phyloP scores from a whole-genome alignment of 257 asterid genomes.

The Solanum etuberosum region DNA sequence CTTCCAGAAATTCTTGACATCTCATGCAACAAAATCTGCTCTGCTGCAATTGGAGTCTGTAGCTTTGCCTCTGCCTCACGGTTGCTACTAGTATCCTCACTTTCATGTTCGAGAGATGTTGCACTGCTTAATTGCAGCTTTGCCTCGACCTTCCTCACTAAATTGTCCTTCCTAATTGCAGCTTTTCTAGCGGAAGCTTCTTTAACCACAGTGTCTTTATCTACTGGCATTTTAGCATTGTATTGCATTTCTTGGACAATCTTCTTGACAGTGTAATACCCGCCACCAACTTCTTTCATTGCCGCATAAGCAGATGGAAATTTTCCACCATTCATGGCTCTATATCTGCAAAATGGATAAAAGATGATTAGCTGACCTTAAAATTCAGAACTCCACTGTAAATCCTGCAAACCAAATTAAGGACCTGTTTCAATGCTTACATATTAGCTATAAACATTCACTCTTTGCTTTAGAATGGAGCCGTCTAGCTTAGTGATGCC shows the following conservation, averaged over 20 bases:
- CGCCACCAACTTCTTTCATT: constrained; percentile 49
- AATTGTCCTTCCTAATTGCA: constrained; percentile 6
- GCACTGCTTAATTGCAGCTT: neutral
- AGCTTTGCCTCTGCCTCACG: neutral
- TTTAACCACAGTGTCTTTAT: neutral
- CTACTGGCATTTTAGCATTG: constrained; percentile 16
- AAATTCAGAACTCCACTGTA: neutral
- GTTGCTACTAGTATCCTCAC: neutral
- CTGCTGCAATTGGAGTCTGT: neutral
- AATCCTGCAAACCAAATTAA: neutral
- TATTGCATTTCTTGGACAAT: constrained; percentile 50
- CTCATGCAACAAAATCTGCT: neutral
- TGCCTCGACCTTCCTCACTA: constrained; percentile 1
- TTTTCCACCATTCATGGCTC: constrained; percentile 64
- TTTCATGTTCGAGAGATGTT: neutral
- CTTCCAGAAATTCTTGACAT: neutral
- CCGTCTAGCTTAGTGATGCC: neutral
- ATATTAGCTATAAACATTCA: neutral
- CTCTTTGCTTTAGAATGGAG: neutral
- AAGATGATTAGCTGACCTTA: neutral
- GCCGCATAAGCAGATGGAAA: constrained; percentile 42
- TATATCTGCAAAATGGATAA: constrained; percentile 38
- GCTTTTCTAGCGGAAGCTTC: constrained; percentile 5
- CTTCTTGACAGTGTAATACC: constrained; percentile 34
- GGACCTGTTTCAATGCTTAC: neutral